Evolutionary conservation across 1,284 basidiomycete genomes (phyloP), one percentile per base, ranked within the genome.

Genomic region (Heterobasidion parviporum): DNA sequence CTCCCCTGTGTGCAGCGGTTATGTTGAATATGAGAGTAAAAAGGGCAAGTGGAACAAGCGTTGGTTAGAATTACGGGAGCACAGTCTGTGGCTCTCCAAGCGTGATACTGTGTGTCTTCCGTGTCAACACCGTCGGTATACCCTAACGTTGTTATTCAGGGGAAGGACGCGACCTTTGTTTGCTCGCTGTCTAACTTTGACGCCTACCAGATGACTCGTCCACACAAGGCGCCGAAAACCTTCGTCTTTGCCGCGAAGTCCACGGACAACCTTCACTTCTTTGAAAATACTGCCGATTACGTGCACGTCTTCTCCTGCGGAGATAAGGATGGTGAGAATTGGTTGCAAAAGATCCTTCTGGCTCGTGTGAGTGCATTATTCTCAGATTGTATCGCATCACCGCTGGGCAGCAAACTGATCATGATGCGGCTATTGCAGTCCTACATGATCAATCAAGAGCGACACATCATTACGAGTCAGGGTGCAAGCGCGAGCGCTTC

Each of bases 31-130:
- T 77, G 90, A 95, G 73, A 77, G 76, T 54, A 94, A 93, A 72
- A 83, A 86, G 57, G 92, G 92, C 44, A 95, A 95, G 70, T 97
- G 94, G 94, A 85, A 76, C 57, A 96, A 94, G 70, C 81, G 92
- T 33, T 94, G 85, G 82, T 75, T 96, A 64, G 83, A 88, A 65
- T 79, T 95, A 33, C 80, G 87, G 46, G 91, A 94, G 64, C 91
- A 94, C 60, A 82, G 83, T 56, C 68, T 96, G 51, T 95, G 85
- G 78, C 66, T 94, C 36, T 86, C 89, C 33, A 96, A 95, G 72
- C 86, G 89, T 32, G 90, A 95, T 56, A 87, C 83, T 67, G 91
- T 92, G 64, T 57, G 78, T 70, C 26, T 55, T 32, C 26, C 53
- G 54, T 26, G 52, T 16, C 45, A 16, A 32, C 50, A 55, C 53